Evolutionary conservation across 139 green algal species (phyloP), one percentile per base, ranked within the genome.

Genomic region (Tetradesmus obliquus): DNA sequence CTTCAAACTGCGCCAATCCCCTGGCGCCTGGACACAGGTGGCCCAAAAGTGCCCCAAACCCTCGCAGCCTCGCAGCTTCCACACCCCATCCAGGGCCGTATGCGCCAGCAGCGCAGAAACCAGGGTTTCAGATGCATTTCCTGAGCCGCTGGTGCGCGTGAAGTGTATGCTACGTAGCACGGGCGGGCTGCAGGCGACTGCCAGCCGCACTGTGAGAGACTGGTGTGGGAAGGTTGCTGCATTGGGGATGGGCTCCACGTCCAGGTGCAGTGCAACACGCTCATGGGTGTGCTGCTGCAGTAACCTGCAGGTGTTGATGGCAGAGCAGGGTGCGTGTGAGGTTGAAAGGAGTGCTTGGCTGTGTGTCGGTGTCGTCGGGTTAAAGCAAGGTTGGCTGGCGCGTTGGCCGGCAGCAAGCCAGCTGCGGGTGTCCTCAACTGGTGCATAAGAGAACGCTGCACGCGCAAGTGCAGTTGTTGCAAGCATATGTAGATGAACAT

Each of bases 61-160:
- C 72, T 97, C 96, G 13, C 86, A 91, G 32, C 92, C 94, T 3
- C 91, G 93, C 32, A 97, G 85, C 54, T 93, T 94, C 82, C 91
- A 93, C 6, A 97, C 93, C 3, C 84, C 53, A 3, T 93, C 87
- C 53, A 97, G 81, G 17, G 95, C 91, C 55, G 85, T 93, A 72
- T 94, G 91, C 58, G 92, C 57, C 62, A 97, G 79, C 60, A 97
- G 88, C 5, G 91, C 90, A 10, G 91, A 45, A 57, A 96, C 74
- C 54, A 95, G 91, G 13, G 89, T 20, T 13, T 92, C 94, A 5
- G 86, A n/a, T 2, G 83, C 92, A 66, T 9, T 45, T 55, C 90
- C 91, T 32, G 90, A 79, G 5, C 90, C 89, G 1, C 32, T 83
- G 3, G 76, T 87, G 12, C 95, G 92, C 12, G 79, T 54, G 58